Conservation (phyloP, 306 rosid genomes). For the Hylodesmum podocarpum region DNA sequence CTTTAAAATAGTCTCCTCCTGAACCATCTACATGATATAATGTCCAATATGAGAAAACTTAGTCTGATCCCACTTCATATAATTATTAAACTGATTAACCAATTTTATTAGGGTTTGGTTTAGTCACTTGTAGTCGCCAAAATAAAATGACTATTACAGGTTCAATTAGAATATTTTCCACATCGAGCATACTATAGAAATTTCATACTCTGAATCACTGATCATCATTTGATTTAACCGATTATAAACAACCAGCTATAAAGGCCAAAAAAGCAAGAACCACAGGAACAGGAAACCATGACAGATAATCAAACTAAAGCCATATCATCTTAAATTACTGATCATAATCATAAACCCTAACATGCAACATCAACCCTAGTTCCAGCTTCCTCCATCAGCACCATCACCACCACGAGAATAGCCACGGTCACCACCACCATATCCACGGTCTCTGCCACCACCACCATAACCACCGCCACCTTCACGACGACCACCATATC, state of each 20-base stretch:
- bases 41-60: too few relatives aligned
- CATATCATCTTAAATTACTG: background rate
- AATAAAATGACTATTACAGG: too few relatives aligned
- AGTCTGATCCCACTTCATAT: too few relatives aligned
- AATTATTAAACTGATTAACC: too few relatives aligned
- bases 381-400: conserved; percentile 61
- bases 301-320: background rate
- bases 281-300: background rate
- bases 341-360: background rate
- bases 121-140: too few relatives aligned
- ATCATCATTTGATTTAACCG: background rate
- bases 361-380: background rate
- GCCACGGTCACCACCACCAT: conserved; percentile 41
- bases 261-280: background rate
- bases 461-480: background rate
- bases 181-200: too few relatives aligned
- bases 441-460: conserved; percentile 22
- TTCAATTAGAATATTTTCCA: too few relatives aligned
- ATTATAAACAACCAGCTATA: background rate
- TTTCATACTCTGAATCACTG: too few relatives aligned
- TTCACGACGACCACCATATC: background rate
- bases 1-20: too few relatives aligned
- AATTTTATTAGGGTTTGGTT: too few relatives aligned
- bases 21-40: too few relatives aligned
- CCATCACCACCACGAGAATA: conserved; percentile 48